Evolutionary conservation across 2,329 filamentous ascomycete genomes (phyloP).

Genomic region (Ophiocordyceps australis): DNA sequence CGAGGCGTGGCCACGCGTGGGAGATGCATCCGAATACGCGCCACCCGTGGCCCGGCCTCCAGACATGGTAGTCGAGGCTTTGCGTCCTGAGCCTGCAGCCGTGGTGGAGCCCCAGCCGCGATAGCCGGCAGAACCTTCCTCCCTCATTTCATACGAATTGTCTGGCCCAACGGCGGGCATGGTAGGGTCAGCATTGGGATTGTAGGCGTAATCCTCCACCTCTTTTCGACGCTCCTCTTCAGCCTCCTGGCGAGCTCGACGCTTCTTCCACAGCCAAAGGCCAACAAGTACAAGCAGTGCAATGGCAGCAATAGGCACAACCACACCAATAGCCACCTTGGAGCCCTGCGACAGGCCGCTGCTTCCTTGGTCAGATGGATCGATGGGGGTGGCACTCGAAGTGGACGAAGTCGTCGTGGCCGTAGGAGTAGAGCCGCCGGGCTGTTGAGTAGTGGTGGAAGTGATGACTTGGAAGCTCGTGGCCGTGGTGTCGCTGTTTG

Average conservation of each 20-base stretch:
- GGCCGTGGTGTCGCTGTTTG: constrained; percentile 6
- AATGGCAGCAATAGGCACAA: constrained; percentile 80
- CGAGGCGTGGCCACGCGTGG: constrained; percentile 44
- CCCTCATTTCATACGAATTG: constrained; percentile 54
- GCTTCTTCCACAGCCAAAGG: constrained; percentile 74
- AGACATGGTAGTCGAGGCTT: constrained; percentile 78
- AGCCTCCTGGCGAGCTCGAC: constrained; percentile 67
- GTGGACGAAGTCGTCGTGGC: constrained; percentile 9
- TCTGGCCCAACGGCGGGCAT: constrained; percentile 35
- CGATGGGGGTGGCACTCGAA: constrained; percentile 11
- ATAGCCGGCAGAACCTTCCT: constrained; percentile 64
- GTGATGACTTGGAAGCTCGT: constrained; percentile 9
- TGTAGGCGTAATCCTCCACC: constrained; percentile 93
- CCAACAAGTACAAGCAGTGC: constrained; percentile 60
- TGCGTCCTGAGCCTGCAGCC: constrained; percentile 48
- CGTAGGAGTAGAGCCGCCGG: constrained; percentile 3
- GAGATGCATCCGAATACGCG: constrained; percentile 59
- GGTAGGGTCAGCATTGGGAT: constrained; percentile 88
- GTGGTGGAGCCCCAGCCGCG: constrained; percentile 85
- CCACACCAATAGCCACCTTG: constrained; percentile 81
- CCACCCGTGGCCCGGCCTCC: constrained; percentile 49
- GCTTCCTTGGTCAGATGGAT: constrained; percentile 9
- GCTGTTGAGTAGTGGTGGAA: constrained; percentile 6
- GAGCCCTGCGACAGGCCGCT: constrained; percentile 39
- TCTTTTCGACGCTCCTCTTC: constrained; percentile 88